These are phyloP conservation scores for Phytophthora sp. DNA, from an alignment of 352 stramenopile species.

Conservation along the genomic window DNA sequence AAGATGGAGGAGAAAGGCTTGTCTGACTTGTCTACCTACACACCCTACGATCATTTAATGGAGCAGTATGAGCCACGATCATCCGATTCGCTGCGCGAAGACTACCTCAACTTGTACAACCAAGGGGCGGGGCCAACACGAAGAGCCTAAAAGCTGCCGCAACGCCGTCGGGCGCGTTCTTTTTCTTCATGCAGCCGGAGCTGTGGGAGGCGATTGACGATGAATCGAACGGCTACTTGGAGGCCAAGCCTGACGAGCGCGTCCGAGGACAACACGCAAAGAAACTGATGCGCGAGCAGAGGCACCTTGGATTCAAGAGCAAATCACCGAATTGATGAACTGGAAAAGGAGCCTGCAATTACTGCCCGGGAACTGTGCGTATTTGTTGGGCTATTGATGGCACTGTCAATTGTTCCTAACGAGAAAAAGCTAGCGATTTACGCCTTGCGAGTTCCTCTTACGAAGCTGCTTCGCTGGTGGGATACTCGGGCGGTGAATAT, in stretches of 20 bases:
- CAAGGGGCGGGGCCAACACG: not conserved
- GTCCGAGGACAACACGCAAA: slow-evolving; percentile 1
- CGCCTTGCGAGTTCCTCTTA: too few species aligned
- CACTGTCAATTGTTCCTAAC: not conserved
- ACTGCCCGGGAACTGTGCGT: not conserved
- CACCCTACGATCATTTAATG: slow-evolving; percentile 11
- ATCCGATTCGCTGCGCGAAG: not conserved
- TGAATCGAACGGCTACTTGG: not conserved
- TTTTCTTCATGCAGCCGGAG: slow-evolving; percentile 14
- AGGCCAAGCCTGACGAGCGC: not conserved
- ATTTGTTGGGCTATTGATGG: not conserved
- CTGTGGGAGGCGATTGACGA: too few species aligned
- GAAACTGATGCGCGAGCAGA: slow-evolving; percentile 2
- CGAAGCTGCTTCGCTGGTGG: too few species aligned
- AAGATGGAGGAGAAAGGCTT: not conserved
- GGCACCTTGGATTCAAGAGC: not conserved
- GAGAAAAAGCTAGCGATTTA: not conserved
- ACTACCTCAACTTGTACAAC: slow-evolving; percentile 5
- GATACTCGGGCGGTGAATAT: too few species aligned
- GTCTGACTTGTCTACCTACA: not conserved
- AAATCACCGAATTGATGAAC: slow-evolving; percentile 1
- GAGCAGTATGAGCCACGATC: slow-evolving; percentile 3
- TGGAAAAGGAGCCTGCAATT: not conserved
- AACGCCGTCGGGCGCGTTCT: not conserved
- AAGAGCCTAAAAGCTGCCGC: not conserved